Base-by-base conservation (phyloP, 371 early-diverging fungal genomes). In the Mucor plumbeus region DNA sequence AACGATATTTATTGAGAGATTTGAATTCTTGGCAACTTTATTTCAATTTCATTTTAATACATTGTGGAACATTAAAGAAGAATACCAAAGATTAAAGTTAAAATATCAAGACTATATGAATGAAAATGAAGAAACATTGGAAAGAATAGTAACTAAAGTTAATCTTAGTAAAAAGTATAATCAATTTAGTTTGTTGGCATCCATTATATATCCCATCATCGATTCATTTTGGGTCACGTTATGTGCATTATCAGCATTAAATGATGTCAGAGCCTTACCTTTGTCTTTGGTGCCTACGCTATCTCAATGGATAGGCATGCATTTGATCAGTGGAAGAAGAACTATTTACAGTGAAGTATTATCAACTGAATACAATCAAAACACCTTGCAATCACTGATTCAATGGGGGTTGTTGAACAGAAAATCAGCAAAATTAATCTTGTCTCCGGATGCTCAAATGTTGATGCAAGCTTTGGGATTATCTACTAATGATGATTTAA, bases 251-350 rank as follows among this genome's bases (percentile, higher is more conserved):
- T 77, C 77, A 4, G 69, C 64, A 4, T 56, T 77, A 5, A 64
- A 68, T 19, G 71, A 71, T 43, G 69, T 74, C 41, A 63, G 57
- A 17, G 66, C 60, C 8, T 48, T 77, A 10, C 77, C 77, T 3
- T 44, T 69, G 21, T 64, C 74, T 7, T 13, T 74, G 1, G 59
- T 77, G 5, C 77, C 77, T 9, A 64, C 67, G 1, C 33, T 77
- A 34, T 64, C 71, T 9, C 77, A 74, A 41, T 78, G 79, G 74
- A 71, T 78, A 10, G 79, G 76, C 31, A 71, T 76, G 63, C 79
- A 78, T 43, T 55, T 78, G 35, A 78, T 75, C 48, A 75, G 76
- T 21, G 79, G 79, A 14, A 55, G 74, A 57, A 71, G 79, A 56
- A 78, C 79, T 4, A 72, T 75, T 17, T 78, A 73, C 56, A 68